Base-by-base conservation (phyloP, 2,329 filamentous ascomycete genomes). In the Venturia effusa region DNA sequence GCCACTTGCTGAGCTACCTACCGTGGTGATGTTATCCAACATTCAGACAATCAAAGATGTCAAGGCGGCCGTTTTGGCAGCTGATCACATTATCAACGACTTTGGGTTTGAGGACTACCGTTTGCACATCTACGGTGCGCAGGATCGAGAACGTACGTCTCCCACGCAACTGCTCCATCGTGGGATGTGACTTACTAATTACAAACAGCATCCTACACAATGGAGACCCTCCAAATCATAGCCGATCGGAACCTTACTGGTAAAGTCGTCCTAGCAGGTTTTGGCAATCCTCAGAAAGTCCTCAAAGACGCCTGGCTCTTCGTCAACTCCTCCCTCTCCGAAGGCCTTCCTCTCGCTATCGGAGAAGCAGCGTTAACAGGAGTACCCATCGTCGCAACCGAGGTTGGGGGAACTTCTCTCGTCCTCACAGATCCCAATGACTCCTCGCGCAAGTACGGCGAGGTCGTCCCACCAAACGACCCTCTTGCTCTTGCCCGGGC, bases 21-120 rank as follows among this genome's bases (percentile, higher is more conserved):
- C 83, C 0, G 82, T 84, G 5, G 81, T 81, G 37, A 85, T 85
- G 83, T 69, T 85, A 64, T 85, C 83, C 39, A 82, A 85, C 67
- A 75, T 81, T n/a, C 59, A 79, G 66, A 78, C 76, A 68, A 77
- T 68, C 68, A 85, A 85, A 70, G 83, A 84, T 66, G 82, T 85
- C 71, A 84, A 84, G 71, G 84, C 78, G 4, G 82, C 83, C 19
- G 79, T 85, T 45, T 73, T 84, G 19, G 81, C 83, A 15, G 82
- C 83, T 6, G 82, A 85, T 67, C 78, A 85, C 66, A 84, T 85
- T 67, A 78, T 85, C 69, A 84, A 85, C 70, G 77, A 82, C 67
- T 84, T 79, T 77, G 82, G 82, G 34, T 84, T 85, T 70, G 78
- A 75, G 30, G 82, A 84, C 64, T 85, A 84, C 70, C 76, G 78